Conservation (phyloP, 768 basidiomycete species). For the Pholiota molesta region DNA sequence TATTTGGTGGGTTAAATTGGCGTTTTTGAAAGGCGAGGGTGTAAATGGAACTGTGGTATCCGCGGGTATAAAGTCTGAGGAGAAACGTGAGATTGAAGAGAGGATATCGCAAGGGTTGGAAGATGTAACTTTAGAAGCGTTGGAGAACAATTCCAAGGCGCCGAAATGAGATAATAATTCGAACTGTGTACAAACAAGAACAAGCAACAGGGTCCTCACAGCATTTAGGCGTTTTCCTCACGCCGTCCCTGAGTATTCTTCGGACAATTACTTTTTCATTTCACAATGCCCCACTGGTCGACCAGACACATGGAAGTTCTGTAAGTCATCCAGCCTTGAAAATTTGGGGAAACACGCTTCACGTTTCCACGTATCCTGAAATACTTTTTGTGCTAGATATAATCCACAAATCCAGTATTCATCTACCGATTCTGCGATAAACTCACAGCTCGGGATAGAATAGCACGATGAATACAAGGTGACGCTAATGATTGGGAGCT, state of each 20-base stretch:
- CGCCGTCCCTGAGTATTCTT: neutral
- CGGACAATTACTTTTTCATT: neutral
- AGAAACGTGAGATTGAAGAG: conserved; percentile 3
- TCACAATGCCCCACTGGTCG: neutral
- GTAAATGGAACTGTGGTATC: conserved; percentile 13
- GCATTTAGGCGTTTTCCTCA: conserved; percentile 4
- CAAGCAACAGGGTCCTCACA: conserved; percentile 13
- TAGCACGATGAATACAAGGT: too few species aligned
- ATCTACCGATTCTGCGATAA: too few species aligned
- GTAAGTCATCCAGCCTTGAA: too few species aligned
- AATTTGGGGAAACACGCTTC: neutral
- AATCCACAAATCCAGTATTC: too few species aligned
- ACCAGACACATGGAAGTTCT: too few species aligned
- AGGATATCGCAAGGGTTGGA: conserved; percentile 24
- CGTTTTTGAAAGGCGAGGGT: neutral
- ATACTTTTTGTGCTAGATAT: too few species aligned
- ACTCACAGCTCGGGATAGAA: too few species aligned
- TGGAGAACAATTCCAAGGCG: conserved; percentile 10
- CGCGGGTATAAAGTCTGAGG: conserved; percentile 11
- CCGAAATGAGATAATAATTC: conserved; percentile 19
- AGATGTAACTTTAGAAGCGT: conserved; percentile 6
- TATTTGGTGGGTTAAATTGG: conserved; percentile 1
- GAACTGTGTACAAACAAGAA: conserved; percentile 30
- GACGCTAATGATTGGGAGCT: too few species aligned
- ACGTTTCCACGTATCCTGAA: too few species aligned